A percentile compares a stretch with the other conserved stretches of the same genome.
Evolutionary conservation across 1,284 basidiomycete species (phyloP).

Genomic region (Anthracocystis panici-leucophaei): DNA sequence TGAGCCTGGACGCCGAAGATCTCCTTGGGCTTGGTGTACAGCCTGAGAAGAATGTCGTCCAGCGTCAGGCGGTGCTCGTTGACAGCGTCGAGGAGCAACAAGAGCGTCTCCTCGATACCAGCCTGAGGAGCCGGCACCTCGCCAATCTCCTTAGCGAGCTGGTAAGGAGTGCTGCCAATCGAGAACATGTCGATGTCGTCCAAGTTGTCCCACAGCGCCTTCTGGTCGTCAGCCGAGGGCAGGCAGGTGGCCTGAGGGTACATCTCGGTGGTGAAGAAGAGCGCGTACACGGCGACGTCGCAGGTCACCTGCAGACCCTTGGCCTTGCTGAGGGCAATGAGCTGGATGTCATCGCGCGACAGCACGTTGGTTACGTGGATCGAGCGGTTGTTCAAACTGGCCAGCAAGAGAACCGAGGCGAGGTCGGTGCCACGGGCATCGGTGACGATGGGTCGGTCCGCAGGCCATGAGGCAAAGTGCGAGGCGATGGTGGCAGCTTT

Average conservation of each 20-base stretch:
- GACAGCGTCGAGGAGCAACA: conserved; percentile 88
- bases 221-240: conserved; percentile 83
- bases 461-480: conserved; percentile 91
- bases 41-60: conserved; percentile 81
- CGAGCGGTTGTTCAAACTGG: conserved; percentile 88
- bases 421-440: conserved; percentile 92
- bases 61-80: conserved; percentile 82
- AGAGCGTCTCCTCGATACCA: conserved; percentile 89
- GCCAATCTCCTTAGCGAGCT: conserved; percentile 79
- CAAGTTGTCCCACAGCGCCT: conserved; percentile 87
- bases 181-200: conserved; percentile 91
- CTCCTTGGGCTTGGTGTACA: conserved; percentile 90
- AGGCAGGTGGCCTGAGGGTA: conserved; percentile 74
- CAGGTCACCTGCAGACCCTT: conserved; percentile 95
- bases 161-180: conserved; percentile 85
- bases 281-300: conserved; percentile 90
- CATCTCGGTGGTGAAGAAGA: conserved; percentile 87
- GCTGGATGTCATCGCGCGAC: conserved; percentile 84
- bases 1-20: conserved; percentile 94
- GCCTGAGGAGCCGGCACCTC: conserved; percentile 79
- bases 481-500: conserved; percentile 76
- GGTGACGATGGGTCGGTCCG: conserved; percentile 91
- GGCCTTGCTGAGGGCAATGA: conserved; percentile 94
- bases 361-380: conserved; percentile 96
- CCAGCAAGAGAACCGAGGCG: conserved; percentile 91